These are phyloP conservation scores for Circinella minor DNA, from an alignment of 371 early-diverging fungal genomes.

Conservation along the genomic window DNA sequence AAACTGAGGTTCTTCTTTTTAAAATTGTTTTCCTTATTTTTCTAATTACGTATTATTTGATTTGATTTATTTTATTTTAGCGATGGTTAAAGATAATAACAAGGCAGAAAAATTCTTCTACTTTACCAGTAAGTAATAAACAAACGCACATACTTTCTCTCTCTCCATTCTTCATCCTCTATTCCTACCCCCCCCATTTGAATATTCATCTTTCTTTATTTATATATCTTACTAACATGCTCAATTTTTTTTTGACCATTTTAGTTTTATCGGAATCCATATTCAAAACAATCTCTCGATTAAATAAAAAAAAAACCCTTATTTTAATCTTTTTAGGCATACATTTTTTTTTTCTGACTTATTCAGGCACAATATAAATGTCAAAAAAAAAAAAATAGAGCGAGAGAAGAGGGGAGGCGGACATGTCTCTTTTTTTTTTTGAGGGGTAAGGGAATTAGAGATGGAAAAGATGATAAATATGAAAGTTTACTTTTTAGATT, in stretches of 20 bases:
- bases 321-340: too few species aligned
- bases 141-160: not conserved
- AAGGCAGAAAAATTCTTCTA: not conserved
- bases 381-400: too few species aligned
- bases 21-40: too few species aligned
- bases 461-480: too few species aligned
- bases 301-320: not conserved
- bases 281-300: conserved; percentile 3
- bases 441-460: too few species aligned
- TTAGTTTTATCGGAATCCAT: conserved; percentile 5
- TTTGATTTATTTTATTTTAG: not conserved
- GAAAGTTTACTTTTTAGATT: too few species aligned
- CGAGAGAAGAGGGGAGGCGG: too few species aligned
- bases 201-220: not conserved
- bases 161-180: not conserved
- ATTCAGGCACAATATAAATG: too few species aligned
- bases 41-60: not conserved
- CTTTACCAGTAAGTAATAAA: conserved; percentile 2
- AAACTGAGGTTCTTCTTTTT: too few species aligned
- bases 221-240: conserved; percentile 5
- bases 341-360: too few species aligned
- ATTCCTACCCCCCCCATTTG: not conserved
- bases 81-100: not conserved
- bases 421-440: too few species aligned
- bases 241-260: not conserved